Evolutionary conservation across 768 basidiomycete genomes (phyloP), one percentile per base, ranked within the genome.

Genomic region (Udeniomyces megalosporus): DNA sequence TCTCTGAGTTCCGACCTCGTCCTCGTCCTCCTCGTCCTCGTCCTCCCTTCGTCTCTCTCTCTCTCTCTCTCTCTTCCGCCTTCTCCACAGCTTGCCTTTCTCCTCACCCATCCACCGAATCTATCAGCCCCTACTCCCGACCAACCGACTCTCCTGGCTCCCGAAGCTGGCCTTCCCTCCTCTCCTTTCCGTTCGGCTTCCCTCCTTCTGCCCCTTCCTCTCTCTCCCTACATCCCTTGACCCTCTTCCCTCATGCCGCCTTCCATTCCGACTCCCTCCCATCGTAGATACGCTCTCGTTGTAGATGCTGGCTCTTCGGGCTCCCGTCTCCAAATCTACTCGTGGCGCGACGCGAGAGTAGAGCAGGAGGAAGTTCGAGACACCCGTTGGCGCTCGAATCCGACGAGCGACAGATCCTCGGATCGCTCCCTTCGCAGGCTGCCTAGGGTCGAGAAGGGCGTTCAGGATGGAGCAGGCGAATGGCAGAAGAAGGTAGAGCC

Each of bases 231-330:
- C 38, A 35, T n/a, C n/a, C n/a, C n/a, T n/a, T n/a, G n/a, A n/a
- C n/a, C n/a, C n/a, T n/a, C n/a, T n/a, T n/a, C n/a, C n/a, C n/a
- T n/a, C n/a, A 60, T 60, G 58, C 58, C 58, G 15, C 58, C 58
- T 38, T 46, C 55, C 8, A 42, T 31, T 38, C 34, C 58, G 22
- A 26, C 50, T 15, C 45, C 58, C 31, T 34, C 62, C 24, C 22
- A 45, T 12, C 71, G 72, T 7, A 71, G 70, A 34, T 73, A 74
- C 63, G 73, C 74, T 20, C 68, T 97, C 64, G 91, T 97, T 66
- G 88, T 99, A 74, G 95, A 99, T 77, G 95, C 95, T 71, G 95
- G 95, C 65, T 95, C 91, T 72, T 96, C 91, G 26, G 95, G 95
- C 31, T 96, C 93, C 4, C 78, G 95, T 58, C 77, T 96, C 38